A percentile compares a stretch with the other conserved stretches of the same genome.
phyloP scores from a whole-genome alignment of 495 filamentous ascomycete genomes.

The Astrothelium macrocarpum region DNA sequence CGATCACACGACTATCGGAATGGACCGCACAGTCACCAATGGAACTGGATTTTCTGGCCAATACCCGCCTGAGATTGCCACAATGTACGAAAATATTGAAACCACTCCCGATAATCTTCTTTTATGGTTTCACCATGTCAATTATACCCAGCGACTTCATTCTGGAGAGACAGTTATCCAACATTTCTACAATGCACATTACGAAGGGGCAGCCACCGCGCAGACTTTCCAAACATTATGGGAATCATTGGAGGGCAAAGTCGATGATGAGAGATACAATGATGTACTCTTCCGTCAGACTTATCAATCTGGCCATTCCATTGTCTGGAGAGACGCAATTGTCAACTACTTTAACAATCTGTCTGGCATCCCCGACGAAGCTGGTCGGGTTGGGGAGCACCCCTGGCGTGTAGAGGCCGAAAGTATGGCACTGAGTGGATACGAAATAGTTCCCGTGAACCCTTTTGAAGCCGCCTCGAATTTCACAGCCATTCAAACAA shows the following conservation, averaged over 20 bases:
- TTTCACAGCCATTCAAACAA: slow-evolving; percentile 39
- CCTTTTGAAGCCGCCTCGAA: slow-evolving; percentile 50
- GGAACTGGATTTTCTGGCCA: slow-evolving; percentile 57
- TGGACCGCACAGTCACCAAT: slow-evolving; percentile 60
- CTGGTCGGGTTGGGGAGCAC: slow-evolving; percentile 46
- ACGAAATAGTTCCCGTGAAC: slow-evolving; percentile 39
- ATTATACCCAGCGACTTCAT: slow-evolving; percentile 54
- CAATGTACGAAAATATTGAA: slow-evolving; percentile 47
- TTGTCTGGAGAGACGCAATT: slow-evolving; percentile 61
- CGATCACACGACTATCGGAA: slow-evolving; percentile 48
- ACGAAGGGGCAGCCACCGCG: slow-evolving; percentile 49
- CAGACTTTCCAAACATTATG: slow-evolving; percentile 48
- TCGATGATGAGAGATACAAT: slow-evolving; percentile 54
- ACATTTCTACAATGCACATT: slow-evolving; percentile 67
- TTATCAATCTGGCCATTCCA: slow-evolving; percentile 59
- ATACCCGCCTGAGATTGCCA: slow-evolving; percentile 52
- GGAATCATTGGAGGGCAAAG: slow-evolving; percentile 43
- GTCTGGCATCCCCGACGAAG: slow-evolving; percentile 48
- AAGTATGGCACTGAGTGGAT: slow-evolving; percentile 48
- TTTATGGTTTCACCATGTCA: slow-evolving; percentile 69
- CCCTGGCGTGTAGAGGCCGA: slow-evolving; percentile 58
- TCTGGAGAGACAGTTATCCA: slow-evolving; percentile 63
- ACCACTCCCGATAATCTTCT: slow-evolving; percentile 61
- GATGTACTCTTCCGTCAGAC: slow-evolving; percentile 46
- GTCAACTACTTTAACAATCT: slow-evolving; percentile 50